Evolutionary conservation across 441 rosid species (phyloP), one percentile per base, ranked within the genome.

Genomic region (Brassica hybrid): DNA sequence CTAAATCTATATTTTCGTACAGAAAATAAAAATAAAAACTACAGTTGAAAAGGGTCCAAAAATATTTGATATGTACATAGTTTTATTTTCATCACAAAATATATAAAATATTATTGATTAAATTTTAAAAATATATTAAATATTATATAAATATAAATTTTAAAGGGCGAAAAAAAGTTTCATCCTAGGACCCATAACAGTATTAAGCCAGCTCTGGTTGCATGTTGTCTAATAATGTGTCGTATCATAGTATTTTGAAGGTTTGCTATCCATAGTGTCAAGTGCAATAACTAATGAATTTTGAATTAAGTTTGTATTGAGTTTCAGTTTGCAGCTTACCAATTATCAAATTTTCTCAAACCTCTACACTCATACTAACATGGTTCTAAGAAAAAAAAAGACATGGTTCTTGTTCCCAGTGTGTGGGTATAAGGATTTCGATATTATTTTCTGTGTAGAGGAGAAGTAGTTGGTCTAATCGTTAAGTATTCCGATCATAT

Each of bases 401-500:
- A 38, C 30, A 56, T 48, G 3, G 59, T 9, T 57, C 27, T 19
- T 57, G n/a, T 60, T 67, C 38, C 3, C 18, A 58, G 61, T 45
- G 38, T 30, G 48, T 12, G 7, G 45, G 9, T 2, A 21, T 21
- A 59, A 54, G 5, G 48, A 38, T 54, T 69, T 70, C 75, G 13
- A 70, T 70, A 57, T 21, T 70, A 76, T 62, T 17, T 69, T 50
- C 43, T 34, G 17, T 25, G 32, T 14, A 38, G 70, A 18, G 62
- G 69, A 69, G 13, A 41, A 36, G 68, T 48, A 61, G 19, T 61
- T 76, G 79, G 64, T 21, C 38, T 69, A 61, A 11, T 68, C 38
- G 27, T 67, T 45, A 59, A 5, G 54, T 59, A 57, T 66, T 59
- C n/a, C 8, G 52, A 36, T 76, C 65, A 63, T 25, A 63, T 76